Evolutionary conservation across 1,284 basidiomycete species (phyloP).

Genomic region (Bothia castanella): DNA sequence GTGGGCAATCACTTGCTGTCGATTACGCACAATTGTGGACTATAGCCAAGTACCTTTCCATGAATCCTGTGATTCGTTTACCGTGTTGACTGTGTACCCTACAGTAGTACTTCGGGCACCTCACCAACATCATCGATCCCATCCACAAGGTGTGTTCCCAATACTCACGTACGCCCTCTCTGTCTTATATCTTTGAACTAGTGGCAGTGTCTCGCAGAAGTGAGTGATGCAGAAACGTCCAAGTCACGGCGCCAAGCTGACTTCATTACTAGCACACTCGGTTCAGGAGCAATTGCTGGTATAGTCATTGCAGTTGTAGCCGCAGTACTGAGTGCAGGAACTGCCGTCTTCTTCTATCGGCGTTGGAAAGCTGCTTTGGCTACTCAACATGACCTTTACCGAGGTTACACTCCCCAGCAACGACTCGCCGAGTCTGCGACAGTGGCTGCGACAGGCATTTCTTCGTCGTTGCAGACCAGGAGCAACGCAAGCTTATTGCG

Average conservation of each 20-base stretch:
- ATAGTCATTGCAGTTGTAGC: slow-evolving; percentile 18
- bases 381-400: slow-evolving; percentile 13
- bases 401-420: slow-evolving; percentile 14
- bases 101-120: slow-evolving; percentile 5
- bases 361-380: slow-evolving; percentile 28
- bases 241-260: neutral
- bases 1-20: slow-evolving; percentile 19
- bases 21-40: slow-evolving; percentile 28
- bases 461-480: slow-evolving; percentile 23
- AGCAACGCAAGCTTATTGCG: slow-evolving; percentile 8
- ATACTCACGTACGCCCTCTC: neutral
- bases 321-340: slow-evolving; percentile 17
- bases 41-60: slow-evolving; percentile 5
- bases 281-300: slow-evolving; percentile 28
- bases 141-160: slow-evolving; percentile 8
- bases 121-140: no score
- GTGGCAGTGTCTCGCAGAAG: slow-evolving; percentile 7
- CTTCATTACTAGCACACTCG: slow-evolving; percentile 14
- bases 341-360: slow-evolving; percentile 27
- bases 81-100: slow-evolving; percentile 3
- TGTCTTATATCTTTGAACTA: slow-evolving; percentile 3
- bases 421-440: neutral
- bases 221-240: slow-evolving; percentile 8
- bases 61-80: neutral
- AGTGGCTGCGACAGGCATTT: slow-evolving; percentile 13